Evolutionary conservation across 2,329 filamentous ascomycete genomes (phyloP), one percentile per base, ranked within the genome.

Genomic region (Eutypella sp.): DNA sequence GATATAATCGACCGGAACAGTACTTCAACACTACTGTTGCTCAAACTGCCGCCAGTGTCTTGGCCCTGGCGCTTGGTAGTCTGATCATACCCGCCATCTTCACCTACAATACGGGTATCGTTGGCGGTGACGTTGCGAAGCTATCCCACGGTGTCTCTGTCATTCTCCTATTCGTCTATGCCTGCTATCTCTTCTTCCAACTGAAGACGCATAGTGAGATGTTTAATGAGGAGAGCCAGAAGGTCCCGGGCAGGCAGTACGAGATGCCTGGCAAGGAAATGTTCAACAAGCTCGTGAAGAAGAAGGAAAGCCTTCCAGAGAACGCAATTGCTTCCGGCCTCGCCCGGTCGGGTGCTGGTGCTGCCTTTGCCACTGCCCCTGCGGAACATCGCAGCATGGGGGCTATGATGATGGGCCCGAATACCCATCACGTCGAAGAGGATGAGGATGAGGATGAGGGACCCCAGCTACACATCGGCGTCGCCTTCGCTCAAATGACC

Each of bases 41-140:
- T 0, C 90, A 96, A 65, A 96, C 91, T 0, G 88, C 90, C 3
- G 84, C 90, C 13, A 89, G 85, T 59, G 70, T 95, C 43, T 78
- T 95, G 18, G 84, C 88, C 11, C 74, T 95, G 18, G 84, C 87
- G 13, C 87, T 95, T 31, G 85, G 84, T 41, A 85, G 83, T 57
- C 74, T 96, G 55, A 92, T 96, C 54, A 89, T 96, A 22, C 92
- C 92, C 0, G 95, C 90, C 5, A 89, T 92, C 5, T 96, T 95
- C 63, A 78, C 58, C n/a, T 56, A 87, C 51, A 69, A 64, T 2
- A 55, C 62, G 20, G 47, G 54, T 3, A 75, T 80, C 4, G 79
- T 85, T n/a, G 75, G 77, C 13, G 66, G 70, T 5, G 76, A 79
- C 3, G 81, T 87, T 11, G 79, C 80, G 11, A 69, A 72, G 46